phyloP scores from a whole-genome alignment of 352 stramenopile genomes.

The Pythium dissotocum region DNA sequence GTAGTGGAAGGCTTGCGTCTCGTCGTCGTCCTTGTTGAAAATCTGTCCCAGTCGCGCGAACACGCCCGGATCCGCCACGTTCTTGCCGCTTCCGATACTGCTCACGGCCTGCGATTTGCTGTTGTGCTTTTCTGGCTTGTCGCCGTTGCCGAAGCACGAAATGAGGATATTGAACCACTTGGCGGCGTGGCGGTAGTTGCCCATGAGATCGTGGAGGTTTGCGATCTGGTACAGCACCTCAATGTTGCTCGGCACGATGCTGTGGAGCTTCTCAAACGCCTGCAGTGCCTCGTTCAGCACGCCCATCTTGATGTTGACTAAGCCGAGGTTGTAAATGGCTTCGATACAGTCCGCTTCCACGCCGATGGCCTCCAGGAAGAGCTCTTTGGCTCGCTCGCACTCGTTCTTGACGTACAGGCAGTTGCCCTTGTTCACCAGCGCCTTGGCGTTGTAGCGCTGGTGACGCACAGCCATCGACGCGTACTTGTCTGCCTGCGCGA shows the following conservation, averaged over 20 bases:
- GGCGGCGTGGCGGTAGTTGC: constrained; percentile 81
- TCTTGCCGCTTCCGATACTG: constrained; percentile 41
- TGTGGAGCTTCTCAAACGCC: constrained; percentile 97
- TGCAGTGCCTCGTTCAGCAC: constrained; percentile 91
- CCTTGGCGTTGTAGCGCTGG: constrained; percentile 96
- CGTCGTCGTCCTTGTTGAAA: constrained; percentile 93
- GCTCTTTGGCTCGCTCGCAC: constrained; percentile 91
- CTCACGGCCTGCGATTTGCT: constrained; percentile 22
- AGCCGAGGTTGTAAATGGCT: constrained; percentile 96
- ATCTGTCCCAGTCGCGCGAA: constrained; percentile 92
- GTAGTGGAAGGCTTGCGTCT: constrained; percentile 95
- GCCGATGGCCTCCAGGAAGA: constrained; percentile 94
- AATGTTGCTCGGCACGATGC: constrained; percentile 90
- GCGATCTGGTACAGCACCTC: constrained; percentile 96
- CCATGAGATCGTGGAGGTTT: constrained; percentile 93
- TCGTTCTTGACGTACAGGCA: constrained; percentile 94
- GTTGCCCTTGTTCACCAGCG: constrained; percentile 98
- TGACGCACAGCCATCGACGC: constrained; percentile 89
- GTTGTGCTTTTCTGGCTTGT: constrained; percentile 49
- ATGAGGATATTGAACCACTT: constrained; percentile 96
- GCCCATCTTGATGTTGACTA: constrained; percentile 89
- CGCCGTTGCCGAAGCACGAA: constrained; percentile 87
- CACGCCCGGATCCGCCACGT: constrained; percentile 74
- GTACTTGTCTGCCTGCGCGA: constrained; percentile 91
- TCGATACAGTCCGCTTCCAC: constrained; percentile 95